Conservation (phyloP, 2,329 filamentous ascomycete genomes). For the Hortaea sp. region DNA sequence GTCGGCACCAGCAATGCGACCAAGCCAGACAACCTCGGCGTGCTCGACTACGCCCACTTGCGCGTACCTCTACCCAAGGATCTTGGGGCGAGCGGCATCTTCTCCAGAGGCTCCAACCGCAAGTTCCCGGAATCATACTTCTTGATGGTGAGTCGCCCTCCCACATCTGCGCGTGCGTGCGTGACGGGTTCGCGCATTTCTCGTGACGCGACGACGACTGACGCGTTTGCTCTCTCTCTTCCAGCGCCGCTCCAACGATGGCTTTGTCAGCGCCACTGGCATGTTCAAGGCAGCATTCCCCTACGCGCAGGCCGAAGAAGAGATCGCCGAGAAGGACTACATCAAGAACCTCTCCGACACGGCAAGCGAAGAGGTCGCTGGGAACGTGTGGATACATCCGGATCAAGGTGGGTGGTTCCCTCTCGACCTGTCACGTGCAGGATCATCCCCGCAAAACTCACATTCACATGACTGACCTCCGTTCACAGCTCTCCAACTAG, state of each 20-base stretch:
- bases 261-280: slow-evolving; percentile 74
- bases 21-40: slow-evolving; percentile 63
- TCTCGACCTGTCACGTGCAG: too few species aligned
- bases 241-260: slow-evolving; percentile 70
- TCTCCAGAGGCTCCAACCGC: slow-evolving; percentile 57
- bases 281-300: slow-evolving; percentile 91
- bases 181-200: slow-evolving; percentile 1
- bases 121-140: slow-evolving; percentile 82
- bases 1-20: slow-evolving; percentile 60
- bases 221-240: not conserved
- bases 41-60: slow-evolving; percentile 93
- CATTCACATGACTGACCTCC: not conserved
- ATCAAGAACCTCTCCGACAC: slow-evolving; percentile 75
- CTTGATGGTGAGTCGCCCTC: slow-evolving; percentile 57
- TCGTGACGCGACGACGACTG: too few species aligned
- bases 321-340: slow-evolving; percentile 67
- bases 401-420: slow-evolving; percentile 44
- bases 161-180: slow-evolving; percentile 6
- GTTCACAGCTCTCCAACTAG: slow-evolving; percentile 62
- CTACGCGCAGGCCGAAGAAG: slow-evolving; percentile 55
- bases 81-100: slow-evolving; percentile 79
- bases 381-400: slow-evolving; percentile 92
- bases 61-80: slow-evolving; percentile 87
- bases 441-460: slow-evolving; percentile 8
- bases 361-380: slow-evolving; percentile 83